phyloP scores from a whole-genome alignment of 1,139 yeast species.

The Hansenula lynferdii region DNA sequence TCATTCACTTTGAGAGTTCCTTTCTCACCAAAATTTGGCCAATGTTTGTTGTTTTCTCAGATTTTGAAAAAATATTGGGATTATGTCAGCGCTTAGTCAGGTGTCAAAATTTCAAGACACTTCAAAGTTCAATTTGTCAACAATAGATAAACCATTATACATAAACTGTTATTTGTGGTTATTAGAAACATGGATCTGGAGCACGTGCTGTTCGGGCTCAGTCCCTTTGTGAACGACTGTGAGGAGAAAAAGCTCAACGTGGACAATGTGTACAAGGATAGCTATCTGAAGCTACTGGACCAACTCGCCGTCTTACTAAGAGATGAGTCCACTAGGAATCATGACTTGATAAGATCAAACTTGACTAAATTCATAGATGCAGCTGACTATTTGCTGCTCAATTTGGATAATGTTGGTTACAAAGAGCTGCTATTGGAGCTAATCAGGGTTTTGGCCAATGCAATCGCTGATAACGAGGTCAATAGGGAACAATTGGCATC shows the following conservation, averaged over 20 bases:
- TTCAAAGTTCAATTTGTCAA: too few relatives aligned
- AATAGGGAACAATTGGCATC: constrained; percentile 13
- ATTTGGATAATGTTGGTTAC: background rate
- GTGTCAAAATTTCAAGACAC: too few relatives aligned
- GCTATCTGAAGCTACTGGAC: constrained; percentile 17
- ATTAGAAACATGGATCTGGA: constrained; percentile 19
- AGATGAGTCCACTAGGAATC: constrained; percentile 10
- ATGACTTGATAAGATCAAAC: constrained; percentile 10
- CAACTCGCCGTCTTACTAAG: constrained; percentile 18
- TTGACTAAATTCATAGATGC: constrained; percentile 10
- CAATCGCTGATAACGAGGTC: constrained; percentile 20
- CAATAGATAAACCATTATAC: too few relatives aligned
- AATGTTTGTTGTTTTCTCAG: too few relatives aligned
- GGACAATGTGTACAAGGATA: constrained; percentile 15
- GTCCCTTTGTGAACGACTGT: constrained; percentile 16
- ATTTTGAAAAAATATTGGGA: too few relatives aligned
- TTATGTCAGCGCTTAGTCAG: too few relatives aligned
- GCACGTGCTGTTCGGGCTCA: constrained; percentile 20
- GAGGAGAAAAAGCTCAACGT: constrained; percentile 6
- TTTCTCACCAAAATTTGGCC: too few relatives aligned
- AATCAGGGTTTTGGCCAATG: constrained; percentile 20
- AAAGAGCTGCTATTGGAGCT: constrained; percentile 12
- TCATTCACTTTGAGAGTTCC: too few relatives aligned
- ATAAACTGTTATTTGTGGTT: too few relatives aligned
- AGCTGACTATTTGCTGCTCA: constrained; percentile 9